Evolutionary conservation across 106 monocot genomes (phyloP).

Genomic region (Iris macrosiphon): DNA sequence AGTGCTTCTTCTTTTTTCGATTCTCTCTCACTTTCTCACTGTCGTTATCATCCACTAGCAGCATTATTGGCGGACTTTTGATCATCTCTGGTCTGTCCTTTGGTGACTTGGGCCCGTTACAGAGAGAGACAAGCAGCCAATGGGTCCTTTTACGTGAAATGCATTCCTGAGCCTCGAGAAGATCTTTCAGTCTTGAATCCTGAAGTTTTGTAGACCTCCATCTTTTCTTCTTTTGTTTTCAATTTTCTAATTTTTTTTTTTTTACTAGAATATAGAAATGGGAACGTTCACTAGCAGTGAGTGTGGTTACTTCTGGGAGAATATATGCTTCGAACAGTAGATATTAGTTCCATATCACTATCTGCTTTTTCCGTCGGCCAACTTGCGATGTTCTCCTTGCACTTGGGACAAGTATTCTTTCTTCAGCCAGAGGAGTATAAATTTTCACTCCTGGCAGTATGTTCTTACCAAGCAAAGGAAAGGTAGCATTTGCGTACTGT

Average conservation of each 20-base stretch:
- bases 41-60: not conserved
- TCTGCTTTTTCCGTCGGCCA: not conserved
- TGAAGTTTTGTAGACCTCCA: too few species aligned
- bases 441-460: not conserved
- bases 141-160: not conserved
- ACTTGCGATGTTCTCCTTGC: not conserved
- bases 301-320: not conserved
- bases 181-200: too few species aligned
- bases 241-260: not conserved
- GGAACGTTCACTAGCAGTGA: not conserved
- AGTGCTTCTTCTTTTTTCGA: too few species aligned
- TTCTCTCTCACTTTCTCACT: not conserved
- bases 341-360: not conserved
- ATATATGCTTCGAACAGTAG: not conserved
- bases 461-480: not conserved
- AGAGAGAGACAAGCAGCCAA: constrained; percentile 4
- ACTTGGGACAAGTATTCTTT: not conserved
- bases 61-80: constrained; percentile 11
- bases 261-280: not conserved
- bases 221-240: not conserved
- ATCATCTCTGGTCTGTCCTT: constrained; percentile 13
- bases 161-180: not conserved
- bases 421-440: not conserved
- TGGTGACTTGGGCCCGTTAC: constrained; percentile 14
- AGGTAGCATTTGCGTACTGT: not conserved